These are phyloP conservation scores for Ustilago nuda DNA, from an alignment of 1,284 basidiomycete species.

Conservation along the genomic window DNA sequence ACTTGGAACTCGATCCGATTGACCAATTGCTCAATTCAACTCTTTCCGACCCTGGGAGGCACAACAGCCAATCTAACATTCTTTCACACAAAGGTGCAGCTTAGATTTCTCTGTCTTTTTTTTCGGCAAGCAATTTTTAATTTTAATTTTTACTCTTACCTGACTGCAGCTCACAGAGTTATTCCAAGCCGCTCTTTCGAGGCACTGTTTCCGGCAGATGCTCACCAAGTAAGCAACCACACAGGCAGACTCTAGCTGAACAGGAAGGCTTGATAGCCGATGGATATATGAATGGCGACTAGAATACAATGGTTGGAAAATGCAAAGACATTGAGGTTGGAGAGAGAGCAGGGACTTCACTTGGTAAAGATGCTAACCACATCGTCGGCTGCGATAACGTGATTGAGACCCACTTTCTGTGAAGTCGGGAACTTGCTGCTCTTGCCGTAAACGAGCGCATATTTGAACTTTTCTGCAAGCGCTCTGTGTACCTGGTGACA, in stretches of 20 bases:
- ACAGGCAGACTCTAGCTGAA: neutral
- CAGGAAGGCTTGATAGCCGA: neutral
- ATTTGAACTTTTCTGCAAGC: slow-evolving; percentile 80
- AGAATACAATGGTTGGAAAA: slow-evolving; percentile 31
- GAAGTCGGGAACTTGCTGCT: slow-evolving; percentile 61
- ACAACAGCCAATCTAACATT: neutral
- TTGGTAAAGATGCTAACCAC: slow-evolving; percentile 76
- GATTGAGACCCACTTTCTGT: slow-evolving; percentile 77
- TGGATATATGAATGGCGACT: slow-evolving; percentile 28
- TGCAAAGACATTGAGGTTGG: neutral
- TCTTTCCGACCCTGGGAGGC: neutral
- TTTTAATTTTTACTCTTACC: slow-evolving; percentile 6
- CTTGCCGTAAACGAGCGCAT: slow-evolving; percentile 63
- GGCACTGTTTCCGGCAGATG: slow-evolving; percentile 10
- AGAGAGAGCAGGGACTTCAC: neutral
- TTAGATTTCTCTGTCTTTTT: neutral
- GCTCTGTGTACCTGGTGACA: slow-evolving; percentile 79
- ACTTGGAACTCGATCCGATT: neutral
- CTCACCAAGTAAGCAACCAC: neutral
- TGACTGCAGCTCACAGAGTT: slow-evolving; percentile 1
- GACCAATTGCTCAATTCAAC: slow-evolving; percentile 1
- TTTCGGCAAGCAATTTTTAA: neutral
- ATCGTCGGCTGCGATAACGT: slow-evolving; percentile 91
- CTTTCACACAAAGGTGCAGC: neutral
- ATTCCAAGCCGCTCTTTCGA: neutral